These are phyloP conservation scores for Starmerella roubikii DNA, from an alignment of 805 yeast genomes.

Conservation along the genomic window DNA sequence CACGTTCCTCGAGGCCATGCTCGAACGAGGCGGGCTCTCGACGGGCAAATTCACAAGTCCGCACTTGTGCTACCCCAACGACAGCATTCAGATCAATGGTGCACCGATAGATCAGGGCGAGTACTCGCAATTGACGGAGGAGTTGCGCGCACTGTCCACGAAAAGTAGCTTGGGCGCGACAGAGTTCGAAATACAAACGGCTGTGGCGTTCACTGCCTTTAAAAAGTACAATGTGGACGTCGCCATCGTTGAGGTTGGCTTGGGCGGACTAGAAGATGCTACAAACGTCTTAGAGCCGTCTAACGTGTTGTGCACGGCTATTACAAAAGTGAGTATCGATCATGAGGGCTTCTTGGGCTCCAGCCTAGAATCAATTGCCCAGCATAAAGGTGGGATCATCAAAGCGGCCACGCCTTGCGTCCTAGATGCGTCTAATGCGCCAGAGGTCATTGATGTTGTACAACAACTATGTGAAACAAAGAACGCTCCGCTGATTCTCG, in stretches of 20 bases:
- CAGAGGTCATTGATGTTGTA: conserved; percentile 31
- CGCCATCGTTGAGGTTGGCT: conserved; percentile 86
- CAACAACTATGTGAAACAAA: conserved; percentile 3
- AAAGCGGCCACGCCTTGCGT: conserved; percentile 48
- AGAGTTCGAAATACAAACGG: conserved; percentile 77
- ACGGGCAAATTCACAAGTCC: conserved; percentile 87
- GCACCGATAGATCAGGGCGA: conserved; percentile 35
- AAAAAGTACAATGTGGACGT: conserved; percentile 43
- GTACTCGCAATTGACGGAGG: conserved; percentile 35
- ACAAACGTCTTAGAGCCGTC: conserved; percentile 46
- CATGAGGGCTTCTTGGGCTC: conserved; percentile 68
- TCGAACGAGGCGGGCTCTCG: conserved; percentile 35
- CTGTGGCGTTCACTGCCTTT: conserved; percentile 71
- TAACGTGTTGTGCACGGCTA: conserved; percentile 50
- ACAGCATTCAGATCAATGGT: conserved; percentile 58
- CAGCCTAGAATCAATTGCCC: conserved; percentile 51
- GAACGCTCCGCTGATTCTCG: conserved; percentile 1
- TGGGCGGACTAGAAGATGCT: conserved; percentile 83
- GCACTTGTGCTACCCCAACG: conserved; percentile 59
- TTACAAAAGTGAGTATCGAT: conserved; percentile 76
- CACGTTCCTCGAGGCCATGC: conserved; percentile 57
- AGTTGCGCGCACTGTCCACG: conserved; percentile 33
- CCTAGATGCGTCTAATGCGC: conserved; percentile 54
- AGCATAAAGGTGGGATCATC: conserved; percentile 77
- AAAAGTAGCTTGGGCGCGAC: conserved; percentile 48